Conservation (phyloP, 1,284 basidiomycete genomes). For the Flammula alnicola region DNA sequence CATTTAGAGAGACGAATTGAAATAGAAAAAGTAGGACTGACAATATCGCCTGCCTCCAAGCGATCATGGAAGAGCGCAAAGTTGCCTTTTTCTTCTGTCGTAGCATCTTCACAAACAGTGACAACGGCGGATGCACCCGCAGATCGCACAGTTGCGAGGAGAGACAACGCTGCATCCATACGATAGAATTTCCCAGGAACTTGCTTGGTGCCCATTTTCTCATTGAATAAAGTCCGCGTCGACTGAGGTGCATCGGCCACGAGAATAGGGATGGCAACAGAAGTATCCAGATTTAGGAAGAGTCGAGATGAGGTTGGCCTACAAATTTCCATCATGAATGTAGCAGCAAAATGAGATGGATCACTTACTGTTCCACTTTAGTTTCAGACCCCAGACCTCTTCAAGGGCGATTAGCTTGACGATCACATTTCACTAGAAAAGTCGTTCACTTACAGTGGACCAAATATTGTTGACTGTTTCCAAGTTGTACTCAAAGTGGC, state of each 20-base stretch:
- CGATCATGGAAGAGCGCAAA: conserved; percentile 50
- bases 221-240: conserved; percentile 35
- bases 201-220: conserved; percentile 41
- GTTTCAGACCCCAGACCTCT: conserved; percentile 39
- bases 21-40: conserved; percentile 33
- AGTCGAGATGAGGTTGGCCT: conserved; percentile 35
- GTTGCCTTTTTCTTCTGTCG: conserved; percentile 41
- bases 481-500: conserved; percentile 4
- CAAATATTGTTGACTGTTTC: conserved; percentile 57
- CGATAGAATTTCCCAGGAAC: conserved; percentile 62
- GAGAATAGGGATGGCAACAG: conserved; percentile 45
- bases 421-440: conserved; percentile 4
- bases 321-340: conserved; percentile 3
- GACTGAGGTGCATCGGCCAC: conserved; percentile 43
- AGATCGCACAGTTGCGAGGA: conserved; percentile 55
- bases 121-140: conserved; percentile 54
- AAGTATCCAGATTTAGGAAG: conserved; percentile 46
- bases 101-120: conserved; percentile 40
- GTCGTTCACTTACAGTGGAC: conserved; percentile 54
- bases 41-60: conserved; percentile 55
- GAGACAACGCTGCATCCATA: conserved; percentile 41
- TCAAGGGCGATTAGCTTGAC: conserved; percentile 13
- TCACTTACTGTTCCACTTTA: conserved; percentile 14
- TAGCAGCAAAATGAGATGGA: background rate
- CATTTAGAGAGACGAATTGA: conserved; percentile 8